Evolutionary conservation across 1,139 yeast species (phyloP).

Genomic region (Nakaseomyces kungkrabaensis): DNA sequence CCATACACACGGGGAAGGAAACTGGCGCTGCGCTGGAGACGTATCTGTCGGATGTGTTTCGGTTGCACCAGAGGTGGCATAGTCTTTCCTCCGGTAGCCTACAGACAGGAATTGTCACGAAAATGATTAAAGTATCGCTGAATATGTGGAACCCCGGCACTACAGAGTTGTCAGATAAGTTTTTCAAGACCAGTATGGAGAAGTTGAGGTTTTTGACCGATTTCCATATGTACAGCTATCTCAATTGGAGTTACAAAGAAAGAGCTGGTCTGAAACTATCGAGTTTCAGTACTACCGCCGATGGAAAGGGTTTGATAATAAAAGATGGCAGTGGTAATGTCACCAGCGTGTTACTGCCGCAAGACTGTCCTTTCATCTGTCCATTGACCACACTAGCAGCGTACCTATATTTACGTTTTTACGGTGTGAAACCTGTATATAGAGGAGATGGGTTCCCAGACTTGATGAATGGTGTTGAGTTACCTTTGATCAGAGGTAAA

Average conservation of each 20-base stretch:
- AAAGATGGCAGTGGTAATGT: neutral
- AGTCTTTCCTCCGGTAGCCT: neutral
- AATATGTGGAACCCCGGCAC: constrained; percentile 26
- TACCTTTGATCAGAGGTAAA: constrained; percentile 25
- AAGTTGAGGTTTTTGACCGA: constrained; percentile 24
- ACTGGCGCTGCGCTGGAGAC: neutral
- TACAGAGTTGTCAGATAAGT: constrained; percentile 16
- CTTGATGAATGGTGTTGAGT: constrained; percentile 10
- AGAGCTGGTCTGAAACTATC: constrained; percentile 19
- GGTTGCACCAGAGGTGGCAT: neutral
- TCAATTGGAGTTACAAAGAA: constrained; percentile 17
- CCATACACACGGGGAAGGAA: neutral
- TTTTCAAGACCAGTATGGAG: constrained; percentile 24
- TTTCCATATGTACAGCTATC: constrained; percentile 21
- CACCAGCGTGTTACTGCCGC: constrained; percentile 17
- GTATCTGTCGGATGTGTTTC: neutral
- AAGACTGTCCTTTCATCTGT: constrained; percentile 22
- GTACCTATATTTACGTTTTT: constrained; percentile 25
- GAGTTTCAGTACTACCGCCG: constrained; percentile 7
- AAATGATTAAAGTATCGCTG: constrained; percentile 17
- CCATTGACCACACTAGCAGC: constrained; percentile 25
- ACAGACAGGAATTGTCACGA: constrained; percentile 5
- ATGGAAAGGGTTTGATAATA: neutral
- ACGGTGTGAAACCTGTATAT: constrained; percentile 19
- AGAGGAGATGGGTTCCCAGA: constrained; percentile 27